Conservation (phyloP, 257 asterid genomes). For the Avicennia marina region DNA sequence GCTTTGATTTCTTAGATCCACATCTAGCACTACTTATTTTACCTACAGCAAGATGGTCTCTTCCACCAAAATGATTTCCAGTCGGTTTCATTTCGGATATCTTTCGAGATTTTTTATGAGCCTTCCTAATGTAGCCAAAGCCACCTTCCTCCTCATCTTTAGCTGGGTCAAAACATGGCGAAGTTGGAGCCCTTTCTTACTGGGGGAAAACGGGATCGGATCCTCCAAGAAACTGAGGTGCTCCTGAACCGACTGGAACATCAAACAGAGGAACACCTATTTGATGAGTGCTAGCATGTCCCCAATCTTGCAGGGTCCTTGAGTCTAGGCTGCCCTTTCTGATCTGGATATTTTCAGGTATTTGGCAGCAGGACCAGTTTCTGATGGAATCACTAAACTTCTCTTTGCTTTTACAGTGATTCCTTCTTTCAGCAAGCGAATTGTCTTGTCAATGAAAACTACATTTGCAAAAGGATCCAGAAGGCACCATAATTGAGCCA, state of each 20-base stretch:
- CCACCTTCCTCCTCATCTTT: constrained; percentile 35
- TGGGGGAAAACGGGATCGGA: constrained; percentile 29
- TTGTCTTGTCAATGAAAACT: constrained; percentile 77
- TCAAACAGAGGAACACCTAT: constrained; percentile 45
- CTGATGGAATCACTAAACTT: constrained; percentile 47
- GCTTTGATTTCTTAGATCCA: constrained; percentile 45
- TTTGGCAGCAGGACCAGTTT: constrained; percentile 41
- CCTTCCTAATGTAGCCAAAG: constrained; percentile 31
- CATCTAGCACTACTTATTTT: constrained; percentile 22
- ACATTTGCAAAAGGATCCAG: constrained; percentile 90
- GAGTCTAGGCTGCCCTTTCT: constrained; percentile 26
- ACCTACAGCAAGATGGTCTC: constrained; percentile 1
- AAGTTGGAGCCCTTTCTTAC: constrained; percentile 47
- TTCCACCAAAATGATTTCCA: constrained; percentile 24
- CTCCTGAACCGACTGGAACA: constrained; percentile 58
- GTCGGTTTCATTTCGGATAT: constrained; percentile 51
- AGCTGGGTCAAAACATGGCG: constrained; percentile 34
- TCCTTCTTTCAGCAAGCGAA: constrained; percentile 80
- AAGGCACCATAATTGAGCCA: constrained; percentile 86
- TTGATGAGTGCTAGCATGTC: constrained; percentile 37
- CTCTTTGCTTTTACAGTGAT: constrained; percentile 58
- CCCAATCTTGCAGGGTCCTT: constrained; percentile 35
- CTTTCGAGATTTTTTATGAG: constrained; percentile 60
- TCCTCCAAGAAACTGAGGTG: constrained; percentile 32
- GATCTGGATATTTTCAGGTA: constrained; percentile 37